Percentiles rank a stretch among this genome's conserved stretches.
Conservation (phyloP, 192 early-diverging fungal genomes). For the Entomortierella beljakovae region DNA sequence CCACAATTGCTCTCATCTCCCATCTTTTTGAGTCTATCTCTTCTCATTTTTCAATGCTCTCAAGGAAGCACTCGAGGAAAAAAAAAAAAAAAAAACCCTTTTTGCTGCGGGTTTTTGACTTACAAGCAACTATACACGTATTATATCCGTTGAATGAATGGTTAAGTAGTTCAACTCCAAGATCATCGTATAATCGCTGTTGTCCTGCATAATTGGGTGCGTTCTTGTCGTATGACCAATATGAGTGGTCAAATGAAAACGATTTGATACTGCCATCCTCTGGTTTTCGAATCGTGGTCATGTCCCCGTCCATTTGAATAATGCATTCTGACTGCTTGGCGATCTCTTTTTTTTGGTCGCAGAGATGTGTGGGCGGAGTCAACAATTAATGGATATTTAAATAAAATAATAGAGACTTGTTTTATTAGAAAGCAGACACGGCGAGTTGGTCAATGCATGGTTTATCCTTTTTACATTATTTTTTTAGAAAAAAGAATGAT, state of each 20-base stretch:
- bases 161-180: constrained; percentile 81
- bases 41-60: neutral
- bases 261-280: constrained; percentile 63
- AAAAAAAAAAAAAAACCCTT: constrained; percentile 6
- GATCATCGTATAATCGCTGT: constrained; percentile 76
- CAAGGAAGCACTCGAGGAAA: neutral
- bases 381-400: neutral
- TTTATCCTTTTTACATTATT: neutral
- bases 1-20: constrained; percentile 10
- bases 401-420: neutral
- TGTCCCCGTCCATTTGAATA: constrained; percentile 79
- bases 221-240: constrained; percentile 81
- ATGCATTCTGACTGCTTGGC: constrained; percentile 71
- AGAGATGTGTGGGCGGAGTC: neutral
- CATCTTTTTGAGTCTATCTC: neutral
- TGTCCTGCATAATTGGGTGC: constrained; percentile 79
- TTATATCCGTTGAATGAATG: constrained; percentile 94
- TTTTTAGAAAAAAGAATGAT: neutral
- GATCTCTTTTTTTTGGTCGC: constrained; percentile 54
- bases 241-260: constrained; percentile 92
- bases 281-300: constrained; percentile 73
- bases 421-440: neutral
- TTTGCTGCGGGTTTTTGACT: constrained; percentile 22
- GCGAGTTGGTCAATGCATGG: constrained; percentile 12
- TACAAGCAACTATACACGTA: constrained; percentile 93